These are phyloP conservation scores for Mangifera indica DNA, from an alignment of 345 rosid species.

Conservation along the genomic window DNA sequence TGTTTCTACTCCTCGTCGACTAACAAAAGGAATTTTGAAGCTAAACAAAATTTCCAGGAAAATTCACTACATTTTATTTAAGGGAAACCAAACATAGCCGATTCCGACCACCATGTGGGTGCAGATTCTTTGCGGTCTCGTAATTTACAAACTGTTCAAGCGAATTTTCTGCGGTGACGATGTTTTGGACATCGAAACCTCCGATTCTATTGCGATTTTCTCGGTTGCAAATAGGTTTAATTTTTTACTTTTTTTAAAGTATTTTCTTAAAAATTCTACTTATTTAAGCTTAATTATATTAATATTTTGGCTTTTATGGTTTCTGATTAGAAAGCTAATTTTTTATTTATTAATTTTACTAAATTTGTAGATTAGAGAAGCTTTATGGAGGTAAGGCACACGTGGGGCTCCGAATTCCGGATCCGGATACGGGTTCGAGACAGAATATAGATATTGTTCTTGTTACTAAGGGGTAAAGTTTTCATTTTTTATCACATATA, in stretches of 20 bases:
- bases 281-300: background rate
- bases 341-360: background rate
- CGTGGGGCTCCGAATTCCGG: conserved; percentile 89
- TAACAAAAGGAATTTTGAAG: too few relatives aligned
- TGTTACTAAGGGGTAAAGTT: conserved; percentile 57
- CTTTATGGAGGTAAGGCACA: conserved; percentile 79
- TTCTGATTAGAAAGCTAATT: background rate
- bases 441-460: conserved; percentile 71
- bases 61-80: background rate
- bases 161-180: conserved; percentile 54
- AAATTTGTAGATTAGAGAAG: conserved; percentile 65
- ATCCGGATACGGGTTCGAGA: conserved; percentile 74
- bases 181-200: conserved; percentile 54
- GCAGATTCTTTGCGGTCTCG: conserved; percentile 69
- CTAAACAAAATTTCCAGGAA: too few relatives aligned
- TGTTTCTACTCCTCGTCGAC: too few relatives aligned
- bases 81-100: background rate
- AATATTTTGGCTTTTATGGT: background rate
- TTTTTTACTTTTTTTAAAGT: background rate
- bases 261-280: background rate
- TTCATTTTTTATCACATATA: background rate
- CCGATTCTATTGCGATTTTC: conserved; percentile 64
- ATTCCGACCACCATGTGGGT: conserved; percentile 56
- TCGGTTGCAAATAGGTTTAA: conserved; percentile 64
- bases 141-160: conserved; percentile 51